Evolutionary conservation across 306 rosid genomes (phyloP).

Genomic region (Fragaria nilgerrensis): DNA sequence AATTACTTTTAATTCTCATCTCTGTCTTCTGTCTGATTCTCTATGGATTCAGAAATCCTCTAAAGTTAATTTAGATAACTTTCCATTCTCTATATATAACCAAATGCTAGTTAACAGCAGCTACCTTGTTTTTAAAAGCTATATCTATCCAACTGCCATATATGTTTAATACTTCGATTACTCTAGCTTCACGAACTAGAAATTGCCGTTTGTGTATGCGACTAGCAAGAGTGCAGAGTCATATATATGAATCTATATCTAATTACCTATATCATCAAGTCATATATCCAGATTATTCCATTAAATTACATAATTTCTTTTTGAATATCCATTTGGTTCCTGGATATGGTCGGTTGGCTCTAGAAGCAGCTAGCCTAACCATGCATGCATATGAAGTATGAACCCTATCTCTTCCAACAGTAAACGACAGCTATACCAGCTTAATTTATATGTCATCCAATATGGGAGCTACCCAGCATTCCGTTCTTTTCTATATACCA

Average conservation of each 20-base stretch:
- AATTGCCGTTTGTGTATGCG: background rate
- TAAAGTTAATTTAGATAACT: too few species aligned
- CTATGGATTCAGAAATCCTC: too few species aligned
- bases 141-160: background rate
- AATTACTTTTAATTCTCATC: background rate
- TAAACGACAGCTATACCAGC: background rate
- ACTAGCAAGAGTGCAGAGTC: background rate
- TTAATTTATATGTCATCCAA: background rate
- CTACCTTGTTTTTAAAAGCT: background rate
- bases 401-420: background rate
- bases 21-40: background rate
- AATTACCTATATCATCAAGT: too few species aligned
- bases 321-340: background rate
- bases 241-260: background rate
- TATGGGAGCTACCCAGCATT: background rate
- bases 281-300: background rate
- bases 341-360: conserved; percentile 3
- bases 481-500: background rate
- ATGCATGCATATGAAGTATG: background rate
- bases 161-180: background rate
- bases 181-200: background rate
- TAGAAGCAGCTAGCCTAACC: background rate
- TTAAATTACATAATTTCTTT: background rate
- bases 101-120: background rate
- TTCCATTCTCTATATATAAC: too few species aligned